A percentile compares a stretch with the other conserved stretches of the same genome.
These are phyloP conservation scores for Eucalyptus cladocalyx DNA, from an alignment of 345 rosid genomes.

Conservation along the genomic window DNA sequence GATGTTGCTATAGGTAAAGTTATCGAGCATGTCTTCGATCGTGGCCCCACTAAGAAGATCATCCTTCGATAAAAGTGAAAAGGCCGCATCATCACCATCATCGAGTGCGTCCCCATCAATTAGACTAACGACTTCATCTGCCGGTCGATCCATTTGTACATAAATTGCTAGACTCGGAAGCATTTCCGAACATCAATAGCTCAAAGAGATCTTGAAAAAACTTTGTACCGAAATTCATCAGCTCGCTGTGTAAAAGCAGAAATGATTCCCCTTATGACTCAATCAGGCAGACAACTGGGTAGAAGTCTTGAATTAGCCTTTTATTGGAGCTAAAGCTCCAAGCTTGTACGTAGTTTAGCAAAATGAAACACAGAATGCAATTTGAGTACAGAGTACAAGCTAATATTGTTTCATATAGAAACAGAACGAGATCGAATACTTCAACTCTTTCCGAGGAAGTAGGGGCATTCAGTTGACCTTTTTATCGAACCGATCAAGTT, in stretches of 20 bases:
- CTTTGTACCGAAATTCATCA: neutral
- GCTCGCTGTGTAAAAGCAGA: neutral
- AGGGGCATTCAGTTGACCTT: neutral
- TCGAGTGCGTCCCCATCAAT: neutral
- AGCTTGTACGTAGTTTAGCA: neutral
- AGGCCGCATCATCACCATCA: neutral
- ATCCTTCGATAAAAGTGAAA: neutral
- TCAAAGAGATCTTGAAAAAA: neutral
- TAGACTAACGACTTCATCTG: constrained; percentile 8
- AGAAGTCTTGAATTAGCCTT: neutral
- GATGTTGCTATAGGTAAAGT: neutral
- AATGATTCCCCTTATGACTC: neutral
- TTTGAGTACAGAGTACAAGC: neutral
- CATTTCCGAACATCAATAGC: neutral
- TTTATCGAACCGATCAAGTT: neutral
- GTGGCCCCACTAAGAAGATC: neutral
- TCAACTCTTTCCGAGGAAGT: neutral
- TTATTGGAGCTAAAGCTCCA: neutral
- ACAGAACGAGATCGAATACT: neutral
- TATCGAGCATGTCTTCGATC: neutral
- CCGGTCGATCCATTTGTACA: constrained; percentile 25
- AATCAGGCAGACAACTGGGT: neutral
- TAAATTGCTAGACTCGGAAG: neutral
- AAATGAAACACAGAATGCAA: neutral
- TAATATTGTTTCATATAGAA: neutral